Evolutionary conservation across 257 asterid species (phyloP).

Genomic region (Nyctanthes arbortristis): DNA sequence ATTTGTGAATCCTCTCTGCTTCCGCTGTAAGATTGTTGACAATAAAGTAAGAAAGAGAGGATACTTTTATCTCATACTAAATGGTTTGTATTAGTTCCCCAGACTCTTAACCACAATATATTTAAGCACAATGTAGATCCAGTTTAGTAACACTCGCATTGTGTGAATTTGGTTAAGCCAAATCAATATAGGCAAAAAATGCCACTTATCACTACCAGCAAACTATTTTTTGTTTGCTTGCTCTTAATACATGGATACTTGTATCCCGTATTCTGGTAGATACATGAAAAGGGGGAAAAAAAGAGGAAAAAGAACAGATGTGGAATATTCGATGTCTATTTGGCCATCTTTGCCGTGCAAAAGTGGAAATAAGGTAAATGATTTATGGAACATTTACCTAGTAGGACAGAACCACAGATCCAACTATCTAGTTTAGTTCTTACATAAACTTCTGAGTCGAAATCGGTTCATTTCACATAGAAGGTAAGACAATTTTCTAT

Average conservation of each 20-base stretch:
- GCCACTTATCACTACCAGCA: neutral
- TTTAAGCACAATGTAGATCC: no score
- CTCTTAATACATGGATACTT: neutral
- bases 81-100: no score
- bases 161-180: neutral
- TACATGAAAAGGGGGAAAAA: neutral
- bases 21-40: conserved; percentile 50
- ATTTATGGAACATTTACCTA: neutral
- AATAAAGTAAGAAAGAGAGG: conserved; percentile 3
- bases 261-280: neutral
- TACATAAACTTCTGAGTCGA: neutral
- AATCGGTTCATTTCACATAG: neutral
- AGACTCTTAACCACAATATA: no score
- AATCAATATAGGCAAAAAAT: neutral
- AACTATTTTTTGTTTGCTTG: neutral
- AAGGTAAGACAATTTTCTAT: neutral
- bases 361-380: neutral
- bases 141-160: no score
- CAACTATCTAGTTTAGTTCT: neutral
- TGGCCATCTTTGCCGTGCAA: neutral
- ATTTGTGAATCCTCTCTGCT: conserved; percentile 82
- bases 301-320: neutral
- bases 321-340: neutral
- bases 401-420: neutral
- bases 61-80: neutral